Conservation (phyloP, 2,329 filamentous ascomycete genomes). For the Trichoderma oligosporum region DNA sequence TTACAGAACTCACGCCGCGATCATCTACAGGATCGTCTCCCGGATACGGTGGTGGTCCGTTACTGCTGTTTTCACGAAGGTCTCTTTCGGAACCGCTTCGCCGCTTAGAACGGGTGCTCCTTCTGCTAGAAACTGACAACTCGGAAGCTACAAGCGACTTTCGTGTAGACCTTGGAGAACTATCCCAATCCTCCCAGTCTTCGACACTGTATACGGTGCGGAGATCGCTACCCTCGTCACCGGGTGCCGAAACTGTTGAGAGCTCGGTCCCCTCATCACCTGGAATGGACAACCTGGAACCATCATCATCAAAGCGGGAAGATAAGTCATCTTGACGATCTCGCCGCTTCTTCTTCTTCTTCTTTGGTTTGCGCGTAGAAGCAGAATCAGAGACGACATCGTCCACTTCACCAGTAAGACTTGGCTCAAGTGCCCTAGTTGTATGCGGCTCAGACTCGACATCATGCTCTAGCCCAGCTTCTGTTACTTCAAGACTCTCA, state of each 20-base stretch:
- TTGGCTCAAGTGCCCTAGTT: not conserved
- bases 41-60: slow-evolving; percentile 33
- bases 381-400: slow-evolving; percentile 5
- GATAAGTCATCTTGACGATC: slow-evolving; percentile 20
- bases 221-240: slow-evolving; percentile 5
- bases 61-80: slow-evolving; percentile 33
- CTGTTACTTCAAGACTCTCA: not conserved
- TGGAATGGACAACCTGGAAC: slow-evolving; percentile 27
- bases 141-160: slow-evolving; percentile 35
- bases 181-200: slow-evolving; percentile 17
- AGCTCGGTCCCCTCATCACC: slow-evolving; percentile 8
- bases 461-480: not conserved
- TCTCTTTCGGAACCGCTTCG: slow-evolving; percentile 37
- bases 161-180: slow-evolving; percentile 9
- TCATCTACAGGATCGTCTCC: slow-evolving; percentile 39
- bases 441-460: not conserved
- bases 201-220: slow-evolving; percentile 13
- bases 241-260: slow-evolving; percentile 5
- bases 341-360: slow-evolving; percentile 17
- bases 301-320: slow-evolving; percentile 30
- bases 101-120: slow-evolving; percentile 40
- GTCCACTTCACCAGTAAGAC: not conserved
- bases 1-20: slow-evolving; percentile 47
- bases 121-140: slow-evolving; percentile 37
- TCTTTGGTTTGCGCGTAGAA: slow-evolving; percentile 1